Evolutionary conservation across 495 filamentous ascomycete species (phyloP).

Genomic region (Hypoxylon crocopeplum): DNA sequence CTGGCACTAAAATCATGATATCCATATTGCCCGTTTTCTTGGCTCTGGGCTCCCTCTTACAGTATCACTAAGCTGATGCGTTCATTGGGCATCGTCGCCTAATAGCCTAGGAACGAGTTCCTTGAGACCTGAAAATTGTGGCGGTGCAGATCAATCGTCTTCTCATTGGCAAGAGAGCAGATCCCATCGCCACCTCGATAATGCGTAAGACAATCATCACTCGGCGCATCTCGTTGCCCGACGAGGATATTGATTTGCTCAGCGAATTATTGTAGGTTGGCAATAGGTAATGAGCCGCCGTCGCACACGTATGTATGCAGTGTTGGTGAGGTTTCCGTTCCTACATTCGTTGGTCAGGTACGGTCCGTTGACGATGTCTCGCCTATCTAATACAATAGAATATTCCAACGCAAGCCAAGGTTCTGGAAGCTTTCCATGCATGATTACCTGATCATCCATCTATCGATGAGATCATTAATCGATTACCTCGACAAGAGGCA

Average conservation of each 20-base stretch:
- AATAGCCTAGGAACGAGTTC: neutral
- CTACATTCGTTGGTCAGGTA: no score
- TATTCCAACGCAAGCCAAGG: neutral
- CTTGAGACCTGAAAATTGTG: constrained; percentile 6
- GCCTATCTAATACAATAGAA: neutral
- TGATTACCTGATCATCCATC: constrained; percentile 4
- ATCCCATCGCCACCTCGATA: constrained; percentile 6
- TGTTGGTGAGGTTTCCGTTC: no score
- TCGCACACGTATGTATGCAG: no score
- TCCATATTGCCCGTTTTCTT: constrained; percentile 1
- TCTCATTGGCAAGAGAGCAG: constrained; percentile 5
- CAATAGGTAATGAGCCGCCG: no score
- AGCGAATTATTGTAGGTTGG: no score
- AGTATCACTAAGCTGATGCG: neutral
- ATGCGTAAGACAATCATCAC: neutral
- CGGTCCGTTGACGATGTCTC: neutral
- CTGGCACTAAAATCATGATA: no score
- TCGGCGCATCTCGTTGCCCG: neutral
- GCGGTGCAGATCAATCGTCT: constrained; percentile 17
- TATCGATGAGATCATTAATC: constrained; percentile 1
- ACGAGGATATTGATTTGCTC: no score
- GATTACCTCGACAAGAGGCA: neutral
- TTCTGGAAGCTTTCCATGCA: constrained; percentile 26
- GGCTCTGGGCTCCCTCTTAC: constrained; percentile 9
- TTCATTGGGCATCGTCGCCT: no score